Evolutionary conservation across 805 yeast species (phyloP).

Genomic region (Myxozyma neotropica): DNA sequence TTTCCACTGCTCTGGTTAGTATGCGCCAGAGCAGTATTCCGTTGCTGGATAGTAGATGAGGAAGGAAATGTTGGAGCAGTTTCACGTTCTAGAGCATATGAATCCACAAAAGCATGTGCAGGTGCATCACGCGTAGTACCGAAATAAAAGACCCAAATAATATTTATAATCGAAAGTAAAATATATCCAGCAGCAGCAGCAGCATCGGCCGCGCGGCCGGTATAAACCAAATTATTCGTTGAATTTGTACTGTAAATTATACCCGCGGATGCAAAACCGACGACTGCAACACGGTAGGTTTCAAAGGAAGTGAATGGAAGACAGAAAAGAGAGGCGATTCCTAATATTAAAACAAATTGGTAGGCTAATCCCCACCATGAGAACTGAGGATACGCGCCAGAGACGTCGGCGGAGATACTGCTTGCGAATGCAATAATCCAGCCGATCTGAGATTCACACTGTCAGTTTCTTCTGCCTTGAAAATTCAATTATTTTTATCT

Average conservation of each 20-base stretch:
- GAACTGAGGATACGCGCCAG: slow-evolving; percentile 67
- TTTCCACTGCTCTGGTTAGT: too few species aligned
- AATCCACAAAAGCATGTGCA: slow-evolving; percentile 78
- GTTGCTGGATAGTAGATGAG: not conserved
- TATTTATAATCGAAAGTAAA: slow-evolving; percentile 74
- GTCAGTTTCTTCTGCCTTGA: too few species aligned
- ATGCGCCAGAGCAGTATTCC: too few species aligned
- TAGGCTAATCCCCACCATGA: slow-evolving; percentile 97
- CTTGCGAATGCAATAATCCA: slow-evolving; percentile 93
- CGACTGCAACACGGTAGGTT: slow-evolving; percentile 58
- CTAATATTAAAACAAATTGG: slow-evolving; percentile 62
- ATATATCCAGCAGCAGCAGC: slow-evolving; percentile 95
- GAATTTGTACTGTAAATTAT: slow-evolving; percentile 84
- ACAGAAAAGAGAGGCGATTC: slow-evolving; percentile 54
- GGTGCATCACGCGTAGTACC: slow-evolving; percentile 93
- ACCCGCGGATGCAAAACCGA: slow-evolving; percentile 66
- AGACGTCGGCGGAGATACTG: slow-evolving; percentile 60
- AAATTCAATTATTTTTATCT: not conserved
- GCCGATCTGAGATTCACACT: slow-evolving; percentile 49
- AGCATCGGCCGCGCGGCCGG: slow-evolving; percentile 61
- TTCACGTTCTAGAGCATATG: slow-evolving; percentile 48
- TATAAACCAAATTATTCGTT: slow-evolving; percentile 76
- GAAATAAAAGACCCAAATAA: slow-evolving; percentile 80
- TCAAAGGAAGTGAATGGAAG: slow-evolving; percentile 52
- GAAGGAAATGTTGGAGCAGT: not conserved